Evolutionary conservation across 2,329 filamentous ascomycete species (phyloP).

Genomic region (Shiraia bambusicola): DNA sequence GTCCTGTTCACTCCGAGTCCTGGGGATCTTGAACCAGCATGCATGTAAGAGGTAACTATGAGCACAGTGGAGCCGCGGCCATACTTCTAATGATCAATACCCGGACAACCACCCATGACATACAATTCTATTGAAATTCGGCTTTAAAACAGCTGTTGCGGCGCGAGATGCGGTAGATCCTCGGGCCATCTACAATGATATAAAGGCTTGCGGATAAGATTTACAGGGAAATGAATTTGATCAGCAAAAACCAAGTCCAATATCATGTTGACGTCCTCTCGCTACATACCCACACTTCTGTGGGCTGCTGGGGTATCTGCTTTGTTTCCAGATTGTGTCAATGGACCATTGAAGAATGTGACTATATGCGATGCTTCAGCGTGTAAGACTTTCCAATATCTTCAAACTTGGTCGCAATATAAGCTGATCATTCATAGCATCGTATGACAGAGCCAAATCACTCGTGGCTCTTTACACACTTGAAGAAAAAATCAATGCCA

Average conservation of each 20-base stretch:
- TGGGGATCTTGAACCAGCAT: slow-evolving; percentile 4
- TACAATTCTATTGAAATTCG: too few species aligned
- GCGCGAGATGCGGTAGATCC: too few species aligned
- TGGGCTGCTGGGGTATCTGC: slow-evolving; percentile 19
- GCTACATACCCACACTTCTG: slow-evolving; percentile 9
- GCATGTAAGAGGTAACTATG: background rate
- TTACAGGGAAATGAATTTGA: background rate
- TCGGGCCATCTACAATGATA: too few species aligned
- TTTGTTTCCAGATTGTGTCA: slow-evolving; percentile 54
- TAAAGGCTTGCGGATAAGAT: slow-evolving; percentile 12
- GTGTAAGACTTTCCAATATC: slow-evolving; percentile 10
- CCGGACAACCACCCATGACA: too few species aligned
- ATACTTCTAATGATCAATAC: too few species aligned
- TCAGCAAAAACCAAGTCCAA: background rate
- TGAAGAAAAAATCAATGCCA: slow-evolving; percentile 55
- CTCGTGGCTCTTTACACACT: slow-evolving; percentile 30
- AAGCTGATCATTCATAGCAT: slow-evolving; percentile 15
- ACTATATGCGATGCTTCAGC: slow-evolving; percentile 54
- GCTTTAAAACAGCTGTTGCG: too few species aligned
- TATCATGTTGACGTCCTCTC: slow-evolving; percentile 14
- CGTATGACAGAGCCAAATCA: slow-evolving; percentile 25
- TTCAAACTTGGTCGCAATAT: background rate
- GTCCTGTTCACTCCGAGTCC: slow-evolving; percentile 15
- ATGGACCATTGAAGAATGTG: slow-evolving; percentile 53
- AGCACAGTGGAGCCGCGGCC: background rate